Conservation (phyloP, 1,139 yeast genomes). For the Saccharomyces hybrid region DNA sequence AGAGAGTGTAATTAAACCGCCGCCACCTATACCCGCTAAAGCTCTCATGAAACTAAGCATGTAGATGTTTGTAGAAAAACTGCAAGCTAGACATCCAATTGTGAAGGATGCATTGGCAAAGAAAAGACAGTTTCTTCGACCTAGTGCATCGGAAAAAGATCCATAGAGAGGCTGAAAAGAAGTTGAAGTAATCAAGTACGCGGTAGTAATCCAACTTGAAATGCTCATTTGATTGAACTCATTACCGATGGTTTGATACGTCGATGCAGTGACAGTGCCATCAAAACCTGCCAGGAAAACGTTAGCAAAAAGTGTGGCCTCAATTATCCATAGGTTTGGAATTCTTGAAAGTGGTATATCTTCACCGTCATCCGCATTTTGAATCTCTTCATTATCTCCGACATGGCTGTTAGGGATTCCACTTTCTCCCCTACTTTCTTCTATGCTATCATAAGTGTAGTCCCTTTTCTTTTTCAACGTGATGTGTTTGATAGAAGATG, state of each 20-base stretch:
- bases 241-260: conserved; percentile 49
- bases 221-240: conserved; percentile 45
- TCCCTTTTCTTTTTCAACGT: not conserved
- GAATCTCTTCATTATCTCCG: not conserved
- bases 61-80: conserved; percentile 35
- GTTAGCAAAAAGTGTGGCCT: conserved; percentile 16
- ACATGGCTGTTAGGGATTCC: not conserved
- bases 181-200: conserved; percentile 48
- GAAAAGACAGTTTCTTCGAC: conserved; percentile 49
- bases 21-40: conserved; percentile 53
- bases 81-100: conserved; percentile 46
- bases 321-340: conserved; percentile 13
- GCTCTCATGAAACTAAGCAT: conserved; percentile 50
- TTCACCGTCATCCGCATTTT: conserved; percentile 6
- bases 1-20: conserved; percentile 47
- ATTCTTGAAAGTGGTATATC: conserved; percentile 7
- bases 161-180: conserved; percentile 72
- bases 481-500: not conserved
- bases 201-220: conserved; percentile 53
- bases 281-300: conserved; percentile 50
- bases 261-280: conserved; percentile 49
- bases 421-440: not conserved
- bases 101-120: conserved; percentile 42
- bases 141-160: conserved; percentile 70
- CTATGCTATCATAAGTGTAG: not conserved